These are phyloP conservation scores for Tricladium varicosporioides DNA, from an alignment of 2,329 filamentous ascomycete species.

Conservation along the genomic window DNA sequence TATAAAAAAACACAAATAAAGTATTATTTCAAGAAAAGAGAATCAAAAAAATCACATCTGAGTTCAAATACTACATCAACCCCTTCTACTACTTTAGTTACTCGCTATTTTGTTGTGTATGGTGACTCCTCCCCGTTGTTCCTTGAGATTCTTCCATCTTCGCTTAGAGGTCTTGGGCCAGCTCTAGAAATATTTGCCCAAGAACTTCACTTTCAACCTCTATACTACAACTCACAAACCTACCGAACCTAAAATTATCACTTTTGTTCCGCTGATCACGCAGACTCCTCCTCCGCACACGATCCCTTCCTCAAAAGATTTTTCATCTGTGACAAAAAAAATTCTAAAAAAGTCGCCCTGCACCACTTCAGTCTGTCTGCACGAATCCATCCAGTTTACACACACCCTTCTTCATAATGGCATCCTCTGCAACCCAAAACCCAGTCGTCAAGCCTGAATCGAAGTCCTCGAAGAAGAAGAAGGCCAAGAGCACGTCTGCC, in stretches of 20 bases:
- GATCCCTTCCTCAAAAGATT: not conserved
- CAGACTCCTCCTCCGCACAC: not conserved
- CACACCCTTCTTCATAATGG: slow-evolving; percentile 47
- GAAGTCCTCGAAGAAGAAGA: slow-evolving; percentile 70
- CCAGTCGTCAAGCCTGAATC: slow-evolving; percentile 59
- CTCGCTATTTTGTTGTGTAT: not conserved
- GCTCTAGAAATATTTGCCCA: slow-evolving; percentile 9
- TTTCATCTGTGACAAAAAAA: slow-evolving; percentile 2
- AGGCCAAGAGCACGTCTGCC: slow-evolving; percentile 56
- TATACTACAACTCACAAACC: not conserved
- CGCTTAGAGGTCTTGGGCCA: slow-evolving; percentile 3
- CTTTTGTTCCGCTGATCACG: not conserved
- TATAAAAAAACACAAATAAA: too few species aligned
- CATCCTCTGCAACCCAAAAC: slow-evolving; percentile 62
- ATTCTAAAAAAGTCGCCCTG: slow-evolving; percentile 12
- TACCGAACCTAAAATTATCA: slow-evolving; percentile 2
- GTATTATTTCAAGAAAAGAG: too few species aligned
- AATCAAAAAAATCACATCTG: too few species aligned
- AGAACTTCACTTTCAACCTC: slow-evolving; percentile 4
- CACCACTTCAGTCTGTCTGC: slow-evolving; percentile 10
- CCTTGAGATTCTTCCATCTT: slow-evolving; percentile 15
- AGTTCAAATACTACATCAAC: too few species aligned
- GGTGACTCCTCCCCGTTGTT: slow-evolving; percentile 8
- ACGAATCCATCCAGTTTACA: not conserved
- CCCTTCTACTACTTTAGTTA: not conserved